Percentiles rank a stretch among this genome's conserved stretches.
Conservation (phyloP, 2,329 filamentous ascomycete genomes). For the Aquanectria penicillioides region DNA sequence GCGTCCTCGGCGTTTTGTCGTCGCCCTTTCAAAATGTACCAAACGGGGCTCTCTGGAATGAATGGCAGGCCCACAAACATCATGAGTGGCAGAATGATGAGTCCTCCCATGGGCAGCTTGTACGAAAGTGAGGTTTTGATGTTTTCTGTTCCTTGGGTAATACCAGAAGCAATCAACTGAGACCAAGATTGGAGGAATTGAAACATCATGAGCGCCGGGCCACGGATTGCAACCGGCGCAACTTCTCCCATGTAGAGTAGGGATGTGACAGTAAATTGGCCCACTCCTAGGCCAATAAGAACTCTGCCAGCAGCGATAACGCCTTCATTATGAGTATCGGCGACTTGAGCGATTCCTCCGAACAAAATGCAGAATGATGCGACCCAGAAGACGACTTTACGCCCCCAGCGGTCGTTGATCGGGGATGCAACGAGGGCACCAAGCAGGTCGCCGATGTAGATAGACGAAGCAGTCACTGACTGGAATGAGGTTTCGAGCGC, state of each 20-base stretch:
- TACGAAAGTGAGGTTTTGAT: constrained; percentile 39
- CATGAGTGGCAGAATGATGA: constrained; percentile 39
- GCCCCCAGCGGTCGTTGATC: constrained; percentile 49
- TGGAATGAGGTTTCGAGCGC: constrained; percentile 40
- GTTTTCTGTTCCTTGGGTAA: constrained; percentile 41
- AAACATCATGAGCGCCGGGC: constrained; percentile 45
- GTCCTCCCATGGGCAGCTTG: constrained; percentile 39
- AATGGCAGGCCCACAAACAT: constrained; percentile 37
- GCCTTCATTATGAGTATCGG: constrained; percentile 25
- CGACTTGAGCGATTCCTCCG: constrained; percentile 30
- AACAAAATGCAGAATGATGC: constrained; percentile 44
- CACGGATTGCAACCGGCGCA: constrained; percentile 40
- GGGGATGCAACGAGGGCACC: constrained; percentile 48
- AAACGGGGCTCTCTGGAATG: constrained; percentile 42
- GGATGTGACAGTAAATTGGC: constrained; percentile 36
- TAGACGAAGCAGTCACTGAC: constrained; percentile 49
- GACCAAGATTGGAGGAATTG: constrained; percentile 46
- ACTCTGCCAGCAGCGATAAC: constrained; percentile 34
- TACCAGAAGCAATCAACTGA: constrained; percentile 42
- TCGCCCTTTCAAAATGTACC: constrained; percentile 45
- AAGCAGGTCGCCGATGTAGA: constrained; percentile 52
- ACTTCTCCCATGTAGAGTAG: constrained; percentile 41
- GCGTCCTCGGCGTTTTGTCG: constrained; percentile 42
- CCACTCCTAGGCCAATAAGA: constrained; percentile 36
- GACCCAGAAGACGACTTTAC: constrained; percentile 47